Evolutionary conservation across 2,329 filamentous ascomycete genomes (phyloP).

Genomic region (Xenosphaeropsis pyriputrescens): DNA sequence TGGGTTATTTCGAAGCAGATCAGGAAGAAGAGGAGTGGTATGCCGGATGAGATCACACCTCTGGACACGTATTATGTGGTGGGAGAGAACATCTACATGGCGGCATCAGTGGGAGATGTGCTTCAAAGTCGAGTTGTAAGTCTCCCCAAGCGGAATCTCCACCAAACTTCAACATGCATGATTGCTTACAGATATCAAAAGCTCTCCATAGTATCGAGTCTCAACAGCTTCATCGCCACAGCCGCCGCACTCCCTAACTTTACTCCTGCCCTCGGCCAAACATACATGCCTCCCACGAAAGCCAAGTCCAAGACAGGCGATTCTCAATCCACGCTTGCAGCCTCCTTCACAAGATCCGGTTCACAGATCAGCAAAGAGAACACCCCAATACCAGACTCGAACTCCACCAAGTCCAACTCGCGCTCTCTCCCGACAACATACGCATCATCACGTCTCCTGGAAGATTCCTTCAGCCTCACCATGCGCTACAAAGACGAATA

Average conservation of each 20-base stretch:
- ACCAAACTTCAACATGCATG: too few species aligned
- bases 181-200: not conserved
- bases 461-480: conserved; percentile 42
- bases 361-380: conserved; percentile 15
- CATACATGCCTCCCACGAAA: conserved; percentile 14
- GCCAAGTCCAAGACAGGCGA: conserved; percentile 8
- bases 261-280: conserved; percentile 33
- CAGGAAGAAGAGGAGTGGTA: conserved; percentile 36
- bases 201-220: conserved; percentile 12
- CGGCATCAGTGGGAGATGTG: conserved; percentile 44
- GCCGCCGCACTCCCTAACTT: conserved; percentile 22
- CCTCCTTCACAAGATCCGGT: not conserved
- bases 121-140: conserved; percentile 42
- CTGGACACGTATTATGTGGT: conserved; percentile 49
- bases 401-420: conserved; percentile 8
- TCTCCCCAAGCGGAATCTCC: conserved; percentile 1
- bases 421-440: conserved; percentile 10
- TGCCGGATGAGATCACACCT: conserved; percentile 43
- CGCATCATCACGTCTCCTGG: conserved; percentile 20
- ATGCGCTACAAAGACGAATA: conserved; percentile 47
- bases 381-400: conserved; percentile 30
- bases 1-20: conserved; percentile 60
- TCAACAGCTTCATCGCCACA: conserved; percentile 17
- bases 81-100: conserved; percentile 53
- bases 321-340: conserved; percentile 3